Evolutionary conservation across 306 rosid species (phyloP).

Genomic region (Inga leiocalycina): DNA sequence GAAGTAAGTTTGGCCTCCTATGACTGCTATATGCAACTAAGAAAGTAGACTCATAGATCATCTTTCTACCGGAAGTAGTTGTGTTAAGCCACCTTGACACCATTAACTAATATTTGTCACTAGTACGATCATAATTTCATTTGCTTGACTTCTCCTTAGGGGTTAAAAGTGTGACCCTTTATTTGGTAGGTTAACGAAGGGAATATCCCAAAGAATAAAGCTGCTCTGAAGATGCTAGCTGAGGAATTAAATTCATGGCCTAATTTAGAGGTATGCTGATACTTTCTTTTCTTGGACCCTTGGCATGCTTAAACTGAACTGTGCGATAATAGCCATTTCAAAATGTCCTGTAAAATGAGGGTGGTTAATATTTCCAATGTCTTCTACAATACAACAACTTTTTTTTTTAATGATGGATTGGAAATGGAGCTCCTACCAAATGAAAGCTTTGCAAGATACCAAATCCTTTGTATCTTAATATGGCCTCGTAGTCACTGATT

Average conservation of each 20-base stretch:
- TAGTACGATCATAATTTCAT: background rate
- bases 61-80: constrained; percentile 16
- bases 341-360: background rate
- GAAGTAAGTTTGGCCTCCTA: constrained; percentile 54
- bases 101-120: too few relatives aligned
- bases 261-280: constrained; percentile 72
- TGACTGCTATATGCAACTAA: background rate
- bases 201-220: constrained; percentile 66
- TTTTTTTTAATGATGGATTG: background rate
- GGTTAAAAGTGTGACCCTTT: constrained; percentile 15
- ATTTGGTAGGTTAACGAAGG: constrained; percentile 81
- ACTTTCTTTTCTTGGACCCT: background rate
- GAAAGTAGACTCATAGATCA: background rate
- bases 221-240: constrained; percentile 75
- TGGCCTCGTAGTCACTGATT: background rate
- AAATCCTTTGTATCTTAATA: constrained; percentile 8
- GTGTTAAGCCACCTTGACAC: constrained; percentile 9
- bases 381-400: background rate
- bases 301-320: constrained; percentile 3
- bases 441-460: background rate
- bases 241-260: constrained; percentile 94
- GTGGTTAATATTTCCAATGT: constrained; percentile 7
- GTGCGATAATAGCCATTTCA: background rate
- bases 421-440: background rate
- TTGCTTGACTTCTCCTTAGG: background rate